Evolutionary conservation across 2,329 filamentous ascomycete species (phyloP).

Genomic region (Hypocrella siamensis): DNA sequence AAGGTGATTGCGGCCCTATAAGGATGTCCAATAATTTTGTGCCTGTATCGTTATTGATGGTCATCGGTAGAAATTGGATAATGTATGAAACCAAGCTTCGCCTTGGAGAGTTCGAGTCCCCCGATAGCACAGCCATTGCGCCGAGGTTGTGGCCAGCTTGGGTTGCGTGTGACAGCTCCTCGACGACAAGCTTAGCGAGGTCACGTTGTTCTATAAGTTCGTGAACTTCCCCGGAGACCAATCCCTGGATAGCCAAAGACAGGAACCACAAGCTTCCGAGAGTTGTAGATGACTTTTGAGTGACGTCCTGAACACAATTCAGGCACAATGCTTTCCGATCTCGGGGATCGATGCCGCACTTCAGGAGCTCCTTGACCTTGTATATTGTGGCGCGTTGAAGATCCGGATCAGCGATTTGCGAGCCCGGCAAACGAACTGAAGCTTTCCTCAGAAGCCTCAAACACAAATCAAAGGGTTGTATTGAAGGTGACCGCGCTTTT

Average conservation of each 20-base stretch:
- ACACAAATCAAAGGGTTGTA: conserved; percentile 33
- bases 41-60: conserved; percentile 46
- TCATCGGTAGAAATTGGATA: conserved; percentile 42
- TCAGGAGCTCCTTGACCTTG: conserved; percentile 45
- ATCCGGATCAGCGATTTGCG: conserved; percentile 40
- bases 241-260: conserved; percentile 28
- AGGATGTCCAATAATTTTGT: conserved; percentile 55
- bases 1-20: conserved; percentile 47
- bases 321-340: conserved; percentile 48
- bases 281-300: conserved; percentile 43
- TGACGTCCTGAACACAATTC: conserved; percentile 54
- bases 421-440: conserved; percentile 36
- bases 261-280: conserved; percentile 61
- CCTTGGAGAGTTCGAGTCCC: conserved; percentile 32
- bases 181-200: conserved; percentile 44
- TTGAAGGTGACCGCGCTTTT: conserved; percentile 16
- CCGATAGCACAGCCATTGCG: conserved; percentile 28
- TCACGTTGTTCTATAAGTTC: conserved; percentile 45
- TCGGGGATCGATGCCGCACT: conserved; percentile 32
- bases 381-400: conserved; percentile 48
- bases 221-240: conserved; percentile 34
- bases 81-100: conserved; percentile 42
- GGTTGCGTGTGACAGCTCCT: conserved; percentile 45
- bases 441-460: conserved; percentile 59
- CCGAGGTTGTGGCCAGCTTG: conserved; percentile 14